Evolutionary conservation across 495 filamentous ascomycete species (phyloP).

Genomic region (Talaromyces thailandensis): DNA sequence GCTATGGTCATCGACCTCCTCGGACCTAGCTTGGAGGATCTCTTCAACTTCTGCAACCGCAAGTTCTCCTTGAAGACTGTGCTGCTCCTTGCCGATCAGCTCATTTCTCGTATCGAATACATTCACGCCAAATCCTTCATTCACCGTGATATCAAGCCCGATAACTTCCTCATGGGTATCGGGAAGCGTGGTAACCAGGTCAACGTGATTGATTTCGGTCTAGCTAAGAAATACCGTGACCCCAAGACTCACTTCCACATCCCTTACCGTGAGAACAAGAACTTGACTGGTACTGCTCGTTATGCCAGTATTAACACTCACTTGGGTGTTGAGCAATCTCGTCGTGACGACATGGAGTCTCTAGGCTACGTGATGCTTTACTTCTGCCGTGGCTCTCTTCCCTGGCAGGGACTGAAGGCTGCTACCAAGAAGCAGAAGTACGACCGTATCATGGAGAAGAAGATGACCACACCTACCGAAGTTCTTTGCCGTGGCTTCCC

Average conservation of each 20-base stretch:
- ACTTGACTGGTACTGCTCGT: constrained; percentile 96
- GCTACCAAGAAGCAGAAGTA: constrained; percentile 99
- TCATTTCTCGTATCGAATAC: constrained; percentile 99
- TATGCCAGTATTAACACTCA: constrained; percentile 99
- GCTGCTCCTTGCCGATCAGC: constrained; percentile 90
- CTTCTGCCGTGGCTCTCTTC: constrained; percentile 98
- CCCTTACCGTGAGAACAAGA: constrained; percentile 99
- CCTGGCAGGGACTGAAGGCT: constrained; percentile 99
- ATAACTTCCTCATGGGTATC: constrained; percentile 99
- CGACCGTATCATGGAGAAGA: constrained; percentile 99
- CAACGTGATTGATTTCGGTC: constrained; percentile 98
- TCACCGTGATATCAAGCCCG: constrained; percentile 99
- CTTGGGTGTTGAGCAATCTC: constrained; percentile 96
- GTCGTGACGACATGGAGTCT: constrained; percentile 99
- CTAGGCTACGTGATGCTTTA: constrained; percentile 99
- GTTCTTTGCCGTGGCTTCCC: constrained; percentile 98
- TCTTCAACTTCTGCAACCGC: constrained; percentile 99
- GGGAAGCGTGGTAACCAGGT: constrained; percentile 99
- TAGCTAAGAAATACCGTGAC: constrained; percentile 99
- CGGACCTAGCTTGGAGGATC: constrained; percentile 92
- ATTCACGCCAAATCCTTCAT: constrained; percentile 99
- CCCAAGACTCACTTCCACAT: constrained; percentile 99
- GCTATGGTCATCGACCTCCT: constrained; percentile 99
- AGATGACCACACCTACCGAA: constrained; percentile 99
- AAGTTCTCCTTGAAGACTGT: constrained; percentile 99